A percentile compares a stretch with the other conserved stretches of the same genome.
These are phyloP conservation scores for Backusella mclennaniae DNA, from an alignment of 192 early-diverging fungal species.

Conservation along the genomic window DNA sequence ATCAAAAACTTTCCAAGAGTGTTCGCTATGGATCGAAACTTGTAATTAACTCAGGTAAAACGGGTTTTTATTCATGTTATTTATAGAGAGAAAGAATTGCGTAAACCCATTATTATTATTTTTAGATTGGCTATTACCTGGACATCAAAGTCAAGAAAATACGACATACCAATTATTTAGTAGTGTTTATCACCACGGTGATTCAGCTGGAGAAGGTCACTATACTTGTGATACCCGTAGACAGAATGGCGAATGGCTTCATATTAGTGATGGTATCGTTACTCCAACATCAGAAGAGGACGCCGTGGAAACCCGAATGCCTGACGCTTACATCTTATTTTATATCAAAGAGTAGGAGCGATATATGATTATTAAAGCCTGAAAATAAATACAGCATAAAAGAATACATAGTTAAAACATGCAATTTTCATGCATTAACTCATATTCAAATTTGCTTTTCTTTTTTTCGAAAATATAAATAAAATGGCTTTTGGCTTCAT, in stretches of 20 bases:
- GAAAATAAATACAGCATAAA: too few species aligned
- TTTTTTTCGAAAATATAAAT: too few species aligned
- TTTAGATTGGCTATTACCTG: slow-evolving; percentile 59
- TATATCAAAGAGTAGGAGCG: too few species aligned
- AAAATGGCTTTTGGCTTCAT: too few species aligned
- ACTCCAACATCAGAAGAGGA: slow-evolving; percentile 50
- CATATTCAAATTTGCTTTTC: too few species aligned
- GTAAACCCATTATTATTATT: not conserved
- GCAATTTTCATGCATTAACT: too few species aligned
- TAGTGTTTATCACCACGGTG: slow-evolving; percentile 94
- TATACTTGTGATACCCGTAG: slow-evolving; percentile 93
- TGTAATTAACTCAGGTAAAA: slow-evolving; percentile 59
- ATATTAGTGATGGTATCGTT: slow-evolving; percentile 90
- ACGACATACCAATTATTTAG: slow-evolving; percentile 75
- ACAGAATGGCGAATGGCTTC: slow-evolving; percentile 78
- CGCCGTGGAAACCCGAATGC: slow-evolving; percentile 48
- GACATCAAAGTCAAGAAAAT: slow-evolving; percentile 38
- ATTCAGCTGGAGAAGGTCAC: slow-evolving; percentile 86
- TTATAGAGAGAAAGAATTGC: not conserved
- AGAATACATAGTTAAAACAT: too few species aligned
- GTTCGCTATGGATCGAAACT: slow-evolving; percentile 70
- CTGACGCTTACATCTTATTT: slow-evolving; percentile 59
- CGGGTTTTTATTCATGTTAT: not conserved
- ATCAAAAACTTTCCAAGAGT: slow-evolving; percentile 63
- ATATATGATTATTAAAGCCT: too few species aligned